phyloP scores from a whole-genome alignment of 2,329 filamentous ascomycete genomes.

The Apiospora marii region DNA sequence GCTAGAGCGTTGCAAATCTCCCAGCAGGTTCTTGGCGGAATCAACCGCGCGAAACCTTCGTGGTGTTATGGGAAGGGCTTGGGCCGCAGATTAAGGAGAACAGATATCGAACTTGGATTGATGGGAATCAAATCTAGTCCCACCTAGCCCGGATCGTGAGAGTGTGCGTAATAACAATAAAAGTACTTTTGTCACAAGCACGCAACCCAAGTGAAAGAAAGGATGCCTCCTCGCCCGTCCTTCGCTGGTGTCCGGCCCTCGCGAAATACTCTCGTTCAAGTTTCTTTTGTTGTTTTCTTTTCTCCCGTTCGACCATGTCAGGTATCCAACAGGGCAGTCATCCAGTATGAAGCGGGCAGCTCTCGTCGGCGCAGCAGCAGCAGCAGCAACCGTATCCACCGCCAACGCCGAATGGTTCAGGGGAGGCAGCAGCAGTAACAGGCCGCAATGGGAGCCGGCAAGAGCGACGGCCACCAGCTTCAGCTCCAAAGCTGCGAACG shows the following conservation, averaged over 20 bases:
- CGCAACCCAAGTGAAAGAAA: background rate
- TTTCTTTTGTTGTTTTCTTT: constrained; percentile 30
- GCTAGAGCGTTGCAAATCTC: background rate
- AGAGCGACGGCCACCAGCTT: constrained; percentile 32
- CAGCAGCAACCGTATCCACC: constrained; percentile 6
- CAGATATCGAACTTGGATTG: background rate
- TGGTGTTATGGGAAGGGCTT: background rate
- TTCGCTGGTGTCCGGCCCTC: background rate
- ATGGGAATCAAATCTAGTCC: background rate
- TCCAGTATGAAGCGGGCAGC: constrained; percentile 39
- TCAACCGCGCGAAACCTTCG: constrained; percentile 7
- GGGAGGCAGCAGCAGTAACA: constrained; percentile 29
- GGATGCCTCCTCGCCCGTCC: background rate
- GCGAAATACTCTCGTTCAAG: background rate
- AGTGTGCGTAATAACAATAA: background rate
- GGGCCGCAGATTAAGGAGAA: constrained; percentile 16
- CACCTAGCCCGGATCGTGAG: constrained; percentile 2
- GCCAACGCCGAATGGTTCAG: constrained; percentile 37
- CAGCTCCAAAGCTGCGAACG: constrained; percentile 30
- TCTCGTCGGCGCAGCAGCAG: constrained; percentile 38
- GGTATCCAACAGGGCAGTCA: constrained; percentile 26
- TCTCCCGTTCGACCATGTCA: constrained; percentile 33
- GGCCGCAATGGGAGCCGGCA: constrained; percentile 40
- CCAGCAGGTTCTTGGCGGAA: constrained; percentile 1
- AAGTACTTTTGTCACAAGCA: background rate